phyloP scores from a whole-genome alignment of 2,329 filamentous ascomycete genomes.

The Colletotrichum neosansevieriae region DNA sequence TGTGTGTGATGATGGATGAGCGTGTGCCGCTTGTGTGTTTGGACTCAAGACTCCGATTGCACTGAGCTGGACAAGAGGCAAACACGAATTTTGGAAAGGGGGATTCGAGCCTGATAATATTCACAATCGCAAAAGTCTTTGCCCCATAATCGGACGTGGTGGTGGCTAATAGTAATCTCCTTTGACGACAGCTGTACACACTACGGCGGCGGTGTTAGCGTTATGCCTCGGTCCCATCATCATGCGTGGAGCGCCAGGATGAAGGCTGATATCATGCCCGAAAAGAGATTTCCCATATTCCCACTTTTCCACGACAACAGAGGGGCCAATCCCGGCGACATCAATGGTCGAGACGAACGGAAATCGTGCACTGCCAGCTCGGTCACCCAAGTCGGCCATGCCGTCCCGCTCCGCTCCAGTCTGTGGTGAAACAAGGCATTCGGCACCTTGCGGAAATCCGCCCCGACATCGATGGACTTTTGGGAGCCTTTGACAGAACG shows the following conservation, averaged over 20 bases:
- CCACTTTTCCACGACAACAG: conserved; percentile 35
- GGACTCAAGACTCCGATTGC: background rate
- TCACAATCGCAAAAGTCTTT: conserved; percentile 1
- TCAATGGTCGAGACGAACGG: conserved; percentile 32
- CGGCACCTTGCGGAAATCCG: conserved; percentile 31
- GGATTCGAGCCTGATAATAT: conserved; percentile 26
- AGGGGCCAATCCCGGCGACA: conserved; percentile 26
- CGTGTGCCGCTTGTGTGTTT: too few relatives aligned
- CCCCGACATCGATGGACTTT: conserved; percentile 19
- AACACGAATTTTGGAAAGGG: background rate
- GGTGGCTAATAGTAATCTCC: conserved; percentile 10
- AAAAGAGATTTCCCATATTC: conserved; percentile 23
- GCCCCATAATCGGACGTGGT: conserved; percentile 16
- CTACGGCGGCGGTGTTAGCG: conserved; percentile 10
- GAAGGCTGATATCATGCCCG: conserved; percentile 35
- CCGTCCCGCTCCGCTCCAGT: conserved; percentile 22
- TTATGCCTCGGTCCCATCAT: conserved; percentile 37
- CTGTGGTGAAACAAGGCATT: conserved; percentile 34
- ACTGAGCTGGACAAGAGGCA: background rate
- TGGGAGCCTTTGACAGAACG: too few relatives aligned
- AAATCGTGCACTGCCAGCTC: conserved; percentile 8
- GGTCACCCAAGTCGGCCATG: conserved; percentile 23
- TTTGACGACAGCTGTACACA: too few relatives aligned
- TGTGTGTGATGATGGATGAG: background rate
- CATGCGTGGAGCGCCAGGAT: conserved; percentile 37